phyloP scores from a whole-genome alignment of 768 basidiomycete species.

The Kwoniella bestiolae region DNA sequence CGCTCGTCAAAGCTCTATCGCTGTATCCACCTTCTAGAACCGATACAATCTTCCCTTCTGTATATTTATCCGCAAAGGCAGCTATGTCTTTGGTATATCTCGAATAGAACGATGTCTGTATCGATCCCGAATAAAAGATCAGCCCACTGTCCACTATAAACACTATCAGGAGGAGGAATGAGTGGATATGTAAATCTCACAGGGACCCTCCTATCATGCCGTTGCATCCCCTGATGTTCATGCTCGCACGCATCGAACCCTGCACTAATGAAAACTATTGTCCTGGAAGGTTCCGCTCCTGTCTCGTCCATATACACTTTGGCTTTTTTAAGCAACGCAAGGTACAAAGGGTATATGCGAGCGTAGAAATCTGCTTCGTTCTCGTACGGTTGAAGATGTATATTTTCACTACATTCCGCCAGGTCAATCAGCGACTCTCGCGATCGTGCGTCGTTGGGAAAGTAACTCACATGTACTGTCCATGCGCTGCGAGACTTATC shows the following conservation, averaged over 20 bases:
- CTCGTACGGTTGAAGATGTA: slow-evolving; percentile 76
- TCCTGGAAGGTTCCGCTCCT: slow-evolving; percentile 66
- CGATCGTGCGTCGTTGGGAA: no score
- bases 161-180: no score
- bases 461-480: slow-evolving; percentile 70
- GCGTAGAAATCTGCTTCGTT: slow-evolving; percentile 77
- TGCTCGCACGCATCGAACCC: slow-evolving; percentile 96
- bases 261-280: slow-evolving; percentile 85
- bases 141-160: no score
- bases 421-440: no score
- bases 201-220: slow-evolving; percentile 88
- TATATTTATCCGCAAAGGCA: slow-evolving; percentile 68
- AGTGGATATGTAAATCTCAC: slow-evolving; percentile 25
- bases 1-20: slow-evolving; percentile 82
- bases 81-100: slow-evolving; percentile 77
- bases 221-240: slow-evolving; percentile 86
- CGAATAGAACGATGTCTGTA: slow-evolving; percentile 73
- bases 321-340: slow-evolving; percentile 71
- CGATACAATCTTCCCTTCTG: slow-evolving; percentile 74
- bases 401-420: slow-evolving; percentile 58
- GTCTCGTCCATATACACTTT: slow-evolving; percentile 72
- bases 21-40: slow-evolving; percentile 96
- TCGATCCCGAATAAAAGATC: no score
- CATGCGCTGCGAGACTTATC: slow-evolving; percentile 75
- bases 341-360: slow-evolving; percentile 70